phyloP scores from a whole-genome alignment of 306 rosid species.

The Ammopiptanthus mongolicus region DNA sequence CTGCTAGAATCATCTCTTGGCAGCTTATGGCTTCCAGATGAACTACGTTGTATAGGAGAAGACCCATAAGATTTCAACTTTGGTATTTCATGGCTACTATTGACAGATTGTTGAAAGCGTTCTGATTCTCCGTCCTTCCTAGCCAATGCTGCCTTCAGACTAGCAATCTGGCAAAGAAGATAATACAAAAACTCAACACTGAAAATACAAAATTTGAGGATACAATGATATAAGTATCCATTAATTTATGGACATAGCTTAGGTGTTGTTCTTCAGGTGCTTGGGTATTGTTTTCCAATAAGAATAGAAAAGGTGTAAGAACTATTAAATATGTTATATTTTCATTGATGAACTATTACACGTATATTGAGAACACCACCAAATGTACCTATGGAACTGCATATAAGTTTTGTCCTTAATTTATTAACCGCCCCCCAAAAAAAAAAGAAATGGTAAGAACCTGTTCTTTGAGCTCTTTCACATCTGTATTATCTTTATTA shows the following conservation, averaged over 20 bases:
- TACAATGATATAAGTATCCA: too few relatives aligned
- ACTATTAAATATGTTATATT: too few relatives aligned
- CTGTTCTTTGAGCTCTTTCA: constrained; percentile 91
- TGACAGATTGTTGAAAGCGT: constrained; percentile 30
- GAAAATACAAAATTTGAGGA: not conserved
- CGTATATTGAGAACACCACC: too few relatives aligned
- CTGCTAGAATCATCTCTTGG: constrained; percentile 50
- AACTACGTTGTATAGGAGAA: constrained; percentile 46
- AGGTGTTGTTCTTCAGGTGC: too few relatives aligned
- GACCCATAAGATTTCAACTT: constrained; percentile 49
- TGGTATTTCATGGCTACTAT: constrained; percentile 41
- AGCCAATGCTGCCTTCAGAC: constrained; percentile 70
- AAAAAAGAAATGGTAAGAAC: constrained; percentile 19
- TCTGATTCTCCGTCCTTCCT: constrained; percentile 65
- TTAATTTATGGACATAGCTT: too few relatives aligned
- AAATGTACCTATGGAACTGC: too few relatives aligned
- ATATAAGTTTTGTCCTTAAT: too few relatives aligned
- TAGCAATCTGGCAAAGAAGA: constrained; percentile 49
- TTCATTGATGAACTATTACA: too few relatives aligned
- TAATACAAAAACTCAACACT: not conserved
- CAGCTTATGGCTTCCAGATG: constrained; percentile 38
- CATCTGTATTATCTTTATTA: constrained; percentile 64
- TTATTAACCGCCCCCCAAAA: too few relatives aligned
- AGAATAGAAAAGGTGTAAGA: too few relatives aligned
- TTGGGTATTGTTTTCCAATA: too few relatives aligned